Conservation (phyloP, 2,329 filamentous ascomycete species). For the Calonectria crousiana region DNA sequence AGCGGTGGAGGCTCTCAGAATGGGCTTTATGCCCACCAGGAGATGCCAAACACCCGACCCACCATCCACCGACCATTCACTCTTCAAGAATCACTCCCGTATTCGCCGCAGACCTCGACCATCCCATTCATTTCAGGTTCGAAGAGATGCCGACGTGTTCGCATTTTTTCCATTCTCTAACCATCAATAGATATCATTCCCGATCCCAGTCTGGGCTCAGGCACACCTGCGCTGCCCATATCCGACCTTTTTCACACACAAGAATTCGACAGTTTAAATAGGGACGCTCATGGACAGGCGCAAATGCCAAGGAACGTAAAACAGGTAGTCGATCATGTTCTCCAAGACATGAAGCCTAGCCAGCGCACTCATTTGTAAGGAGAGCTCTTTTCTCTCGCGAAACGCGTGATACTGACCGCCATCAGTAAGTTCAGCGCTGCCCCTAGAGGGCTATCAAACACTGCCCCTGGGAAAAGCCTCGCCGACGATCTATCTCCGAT, state of each 20-base stretch:
- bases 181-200: conserved; percentile 71
- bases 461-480: conserved; percentile 45
- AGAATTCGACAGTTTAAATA: conserved; percentile 77
- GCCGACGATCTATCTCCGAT: conserved; percentile 63
- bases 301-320: conserved; percentile 75
- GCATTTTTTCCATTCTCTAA: conserved; percentile 29
- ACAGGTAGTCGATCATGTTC: conserved; percentile 79
- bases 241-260: conserved; percentile 63
- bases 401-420: conserved; percentile 42
- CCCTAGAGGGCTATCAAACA: conserved; percentile 39
- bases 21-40: conserved; percentile 46
- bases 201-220: conserved; percentile 71
- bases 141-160: conserved; percentile 34
- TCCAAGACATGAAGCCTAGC: conserved; percentile 79
- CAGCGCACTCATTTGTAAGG: conserved; percentile 77
- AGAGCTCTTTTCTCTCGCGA: background rate
- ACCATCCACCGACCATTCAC: conserved; percentile 63
- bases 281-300: conserved; percentile 71
- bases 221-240: conserved; percentile 64
- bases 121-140: conserved; percentile 82
- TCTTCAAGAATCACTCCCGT: conserved; percentile 83
- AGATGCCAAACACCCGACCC: conserved; percentile 38
- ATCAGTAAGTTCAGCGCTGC: conserved; percentile 65
- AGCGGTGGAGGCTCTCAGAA: conserved; percentile 49
- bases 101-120: conserved; percentile 84